Base-by-base conservation (phyloP, 176 grass and related monocot genomes). In the Coix lacrymajobi region DNA sequence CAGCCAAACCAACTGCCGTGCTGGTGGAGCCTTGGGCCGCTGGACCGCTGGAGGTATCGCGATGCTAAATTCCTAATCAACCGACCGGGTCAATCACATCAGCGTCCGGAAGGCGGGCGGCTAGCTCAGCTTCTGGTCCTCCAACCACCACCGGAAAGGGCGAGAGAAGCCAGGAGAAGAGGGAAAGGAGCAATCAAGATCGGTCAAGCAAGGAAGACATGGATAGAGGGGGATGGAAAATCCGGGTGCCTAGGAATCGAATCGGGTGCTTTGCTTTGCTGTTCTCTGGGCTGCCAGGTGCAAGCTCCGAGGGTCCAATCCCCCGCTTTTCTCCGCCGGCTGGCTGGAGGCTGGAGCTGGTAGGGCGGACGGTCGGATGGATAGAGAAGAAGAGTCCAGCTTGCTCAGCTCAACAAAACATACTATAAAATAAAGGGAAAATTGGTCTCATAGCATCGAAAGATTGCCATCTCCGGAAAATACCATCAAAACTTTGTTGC, bases 261-360 rank as follows among this genome's bases (percentile, higher is more conserved):
- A 80, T 80, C 63, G 63, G 44, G 31, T 80, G 65, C 78, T 34
- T 68, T 52, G 78, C 78, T 38, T 80, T 68, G 44, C 45, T 68
- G 31, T 11, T 7, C 19, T 79, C 13, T 30, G 69, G 40, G 43
- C 15, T 8, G 17, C 76, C 75, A 78, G 25, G 44, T 73, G 69
- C 40, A 43, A 71, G 69, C 69, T 71, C 69, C 40, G 25, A 62
- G 25, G 11, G 25, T 16, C 22, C 25, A 44, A 46, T 20, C 28
- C 38, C 26, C 39, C 13, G 58, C 39, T 24, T 49, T 66, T 66
- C 39, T 33, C 77, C 61, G 77, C 11, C 33, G 77, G 28, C 33
- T 79, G 61, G 58, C 8, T 62, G 75, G 57, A 78, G 48, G 56
- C 22, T 22, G 57, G 57, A 31, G 58, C 4, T n/a, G 66, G 36